These are phyloP conservation scores for Aspergillus olivimuriae DNA, from an alignment of 495 filamentous ascomycete genomes.

Conservation along the genomic window DNA sequence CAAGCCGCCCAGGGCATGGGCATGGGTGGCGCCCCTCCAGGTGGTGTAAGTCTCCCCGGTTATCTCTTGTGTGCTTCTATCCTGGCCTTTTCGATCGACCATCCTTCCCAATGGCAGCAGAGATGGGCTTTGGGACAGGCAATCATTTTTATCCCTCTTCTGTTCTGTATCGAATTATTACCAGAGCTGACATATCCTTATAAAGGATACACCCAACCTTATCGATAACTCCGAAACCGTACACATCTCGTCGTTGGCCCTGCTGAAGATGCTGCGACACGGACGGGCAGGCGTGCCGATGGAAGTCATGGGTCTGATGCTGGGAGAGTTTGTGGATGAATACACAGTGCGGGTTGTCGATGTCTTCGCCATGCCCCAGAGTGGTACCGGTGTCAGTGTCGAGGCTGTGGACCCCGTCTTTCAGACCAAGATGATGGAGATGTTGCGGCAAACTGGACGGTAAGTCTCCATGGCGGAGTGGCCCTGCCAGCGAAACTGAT, in stretches of 20 bases:
- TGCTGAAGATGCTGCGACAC: constrained; percentile 97
- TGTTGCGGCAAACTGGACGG: constrained; percentile 94
- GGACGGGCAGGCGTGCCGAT: constrained; percentile 96
- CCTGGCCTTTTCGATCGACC: not conserved
- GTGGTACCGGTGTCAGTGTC: constrained; percentile 95
- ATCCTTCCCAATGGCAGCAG: too few relatives aligned
- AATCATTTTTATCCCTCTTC: too few relatives aligned
- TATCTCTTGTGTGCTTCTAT: not conserved
- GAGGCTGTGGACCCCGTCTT: constrained; percentile 98
- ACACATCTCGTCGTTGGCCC: constrained; percentile 94
- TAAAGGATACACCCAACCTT: constrained; percentile 77
- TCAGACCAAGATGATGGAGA: constrained; percentile 99
- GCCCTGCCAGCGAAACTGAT: not conserved
- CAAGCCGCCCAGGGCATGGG: constrained; percentile 73
- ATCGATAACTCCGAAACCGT: constrained; percentile 99
- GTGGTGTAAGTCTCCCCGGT: constrained; percentile 57
- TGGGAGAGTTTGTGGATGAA: constrained; percentile 98
- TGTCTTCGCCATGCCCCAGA: constrained; percentile 99
- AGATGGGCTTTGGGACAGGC: too few relatives aligned
- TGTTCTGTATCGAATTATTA: not conserved
- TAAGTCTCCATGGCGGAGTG: too few relatives aligned
- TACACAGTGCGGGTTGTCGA: constrained; percentile 97
- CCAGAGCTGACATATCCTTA: too few relatives aligned
- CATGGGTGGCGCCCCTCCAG: constrained; percentile 60
- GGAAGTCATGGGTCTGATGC: constrained; percentile 99